A percentile compares a stretch with the other conserved stretches of the same genome.
Evolutionary conservation across 2,329 filamentous ascomycete species (phyloP).

Genomic region (Colletotrichum plurivorum): DNA sequence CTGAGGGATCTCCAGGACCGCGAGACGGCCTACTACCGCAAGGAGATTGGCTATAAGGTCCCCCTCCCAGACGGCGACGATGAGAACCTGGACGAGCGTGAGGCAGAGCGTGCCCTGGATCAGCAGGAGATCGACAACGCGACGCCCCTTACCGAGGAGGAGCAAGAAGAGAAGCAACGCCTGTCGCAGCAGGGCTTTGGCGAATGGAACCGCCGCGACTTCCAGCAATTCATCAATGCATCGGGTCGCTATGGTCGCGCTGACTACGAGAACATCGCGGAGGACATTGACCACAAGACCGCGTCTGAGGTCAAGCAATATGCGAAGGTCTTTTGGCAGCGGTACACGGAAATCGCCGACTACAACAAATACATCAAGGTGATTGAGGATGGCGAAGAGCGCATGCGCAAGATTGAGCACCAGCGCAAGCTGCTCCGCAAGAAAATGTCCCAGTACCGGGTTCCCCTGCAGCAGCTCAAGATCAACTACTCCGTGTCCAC

Average conservation of each 20-base stretch:
- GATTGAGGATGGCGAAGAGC: constrained; percentile 94
- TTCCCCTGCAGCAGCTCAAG: constrained; percentile 96
- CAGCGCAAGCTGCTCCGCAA: constrained; percentile 93
- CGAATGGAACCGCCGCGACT: constrained; percentile 97
- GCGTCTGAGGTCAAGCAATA: constrained; percentile 89
- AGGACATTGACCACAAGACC: constrained; percentile 92
- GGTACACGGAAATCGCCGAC: constrained; percentile 90
- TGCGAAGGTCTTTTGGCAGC: constrained; percentile 96
- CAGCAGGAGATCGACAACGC: constrained; percentile 96
- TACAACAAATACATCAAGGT: constrained; percentile 90
- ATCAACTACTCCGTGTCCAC: constrained; percentile 99
- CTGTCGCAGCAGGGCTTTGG: constrained; percentile 89
- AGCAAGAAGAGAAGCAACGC: constrained; percentile 86
- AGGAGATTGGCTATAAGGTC: constrained; percentile 96
- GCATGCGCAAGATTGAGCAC: constrained; percentile 88
- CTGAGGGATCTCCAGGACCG: constrained; percentile 93
- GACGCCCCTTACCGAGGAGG: constrained; percentile 87
- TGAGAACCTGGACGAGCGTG: constrained; percentile 86
- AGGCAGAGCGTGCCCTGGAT: constrained; percentile 88
- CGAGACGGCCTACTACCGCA: constrained; percentile 95
- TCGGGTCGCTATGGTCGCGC: constrained; percentile 92
- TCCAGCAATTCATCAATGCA: constrained; percentile 97
- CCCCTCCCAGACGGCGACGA: constrained; percentile 90
- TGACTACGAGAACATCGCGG: constrained; percentile 87
- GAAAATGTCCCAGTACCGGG: constrained; percentile 97